phyloP scores from a whole-genome alignment of 768 basidiomycete genomes.

The Amanita subjunquillea region DNA sequence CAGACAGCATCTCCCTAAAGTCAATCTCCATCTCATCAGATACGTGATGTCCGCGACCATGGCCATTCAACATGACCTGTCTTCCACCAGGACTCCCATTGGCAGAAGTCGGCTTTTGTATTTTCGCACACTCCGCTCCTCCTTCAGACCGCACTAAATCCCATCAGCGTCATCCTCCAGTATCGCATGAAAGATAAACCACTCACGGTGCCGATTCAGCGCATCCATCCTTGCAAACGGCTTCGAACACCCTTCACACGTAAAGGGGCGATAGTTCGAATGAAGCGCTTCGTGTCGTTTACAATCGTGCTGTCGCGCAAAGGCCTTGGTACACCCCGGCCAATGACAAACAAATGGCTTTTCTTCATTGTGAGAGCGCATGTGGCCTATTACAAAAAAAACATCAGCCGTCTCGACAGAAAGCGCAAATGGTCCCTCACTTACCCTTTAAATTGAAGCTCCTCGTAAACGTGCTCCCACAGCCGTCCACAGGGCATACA shows the following conservation, averaged over 20 bases:
- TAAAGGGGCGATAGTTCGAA: slow-evolving; percentile 85
- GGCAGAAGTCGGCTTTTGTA: slow-evolving; percentile 16
- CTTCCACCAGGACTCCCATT: neutral
- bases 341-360: slow-evolving; percentile 92
- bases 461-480: slow-evolving; percentile 82
- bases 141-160: slow-evolving; percentile 67
- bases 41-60: neutral
- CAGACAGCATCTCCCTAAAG: neutral
- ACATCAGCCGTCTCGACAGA: neutral
- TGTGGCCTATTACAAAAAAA: slow-evolving; percentile 47
- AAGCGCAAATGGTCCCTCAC: slow-evolving; percentile 14
- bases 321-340: slow-evolving; percentile 91
- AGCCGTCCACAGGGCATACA: slow-evolving; percentile 71
- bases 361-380: slow-evolving; percentile 91
- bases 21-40: slow-evolving; percentile 1
- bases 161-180: neutral
- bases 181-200: neutral
- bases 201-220: slow-evolving; percentile 84
- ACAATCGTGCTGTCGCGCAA: slow-evolving; percentile 92
- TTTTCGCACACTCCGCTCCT: slow-evolving; percentile 60
- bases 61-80: neutral
- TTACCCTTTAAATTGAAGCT: slow-evolving; percentile 89
- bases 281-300: slow-evolving; percentile 95
- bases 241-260: slow-evolving; percentile 87
- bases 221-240: slow-evolving; percentile 95